Base-by-base conservation (phyloP, 2,329 filamentous ascomycete species). In the Fusarium drepaniforme region DNA sequence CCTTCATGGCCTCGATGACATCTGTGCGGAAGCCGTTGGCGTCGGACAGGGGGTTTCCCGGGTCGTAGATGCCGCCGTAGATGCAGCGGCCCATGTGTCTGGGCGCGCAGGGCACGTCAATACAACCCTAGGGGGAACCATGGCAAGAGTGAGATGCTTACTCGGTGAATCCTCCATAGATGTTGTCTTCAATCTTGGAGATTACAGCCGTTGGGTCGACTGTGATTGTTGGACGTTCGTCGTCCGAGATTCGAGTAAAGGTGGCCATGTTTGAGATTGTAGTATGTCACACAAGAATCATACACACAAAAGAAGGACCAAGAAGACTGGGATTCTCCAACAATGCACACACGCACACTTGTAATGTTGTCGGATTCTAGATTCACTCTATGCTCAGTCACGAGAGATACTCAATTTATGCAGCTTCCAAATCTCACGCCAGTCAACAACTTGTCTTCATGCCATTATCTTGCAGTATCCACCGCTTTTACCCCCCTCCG, bases 31-130 rank as follows among this genome's bases (percentile, higher is more conserved):
- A 96, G 49, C 94, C 94, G 74, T 93, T 87, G 64, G 90, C 86
- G 76, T 96, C 93, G 3, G 93, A 92, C n/a, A 95, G 87, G 4
- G 90, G 84, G 81, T 92, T 95, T 38, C 88, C 89, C 1, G 93
- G 94, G 77, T 96, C 94, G 83, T 95, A 96, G 80, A 97, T 93
- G 74, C 94, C 94, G 73, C 93, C 93, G 81, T 97, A 96, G 80
- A 97, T 95, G 86, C 94, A 97, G 72, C 94, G 91, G 78, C 94
- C 94, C 94, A 97, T 97, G 83, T 97, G 94, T 78, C 93, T 94
- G 62, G 13, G 38, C n/a, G 18, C 21, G 62, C 21, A 61, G 72
- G 13, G 38, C n/a, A 23, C 16, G 64, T 74, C 64, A 68, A 66
- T 73, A 56, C 66, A 28, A 74, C 66, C 64, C 53, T 68, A 37